Evolutionary conservation across 2,329 filamentous ascomycete species (phyloP).

Genomic region (Colletotrichum sublineola): DNA sequence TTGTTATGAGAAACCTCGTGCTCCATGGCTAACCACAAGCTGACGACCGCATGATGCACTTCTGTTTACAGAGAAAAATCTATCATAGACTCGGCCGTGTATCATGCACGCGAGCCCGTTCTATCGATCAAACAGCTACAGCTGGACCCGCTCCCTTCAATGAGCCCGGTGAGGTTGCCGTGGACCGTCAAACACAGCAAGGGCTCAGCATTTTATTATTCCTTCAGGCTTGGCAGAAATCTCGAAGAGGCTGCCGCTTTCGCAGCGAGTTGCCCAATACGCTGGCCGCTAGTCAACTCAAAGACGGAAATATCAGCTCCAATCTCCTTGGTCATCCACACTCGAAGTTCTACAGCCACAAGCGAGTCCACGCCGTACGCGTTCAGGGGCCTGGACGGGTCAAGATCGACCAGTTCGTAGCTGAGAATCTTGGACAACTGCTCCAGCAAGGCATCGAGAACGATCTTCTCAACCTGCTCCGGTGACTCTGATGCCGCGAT

Average conservation of each 20-base stretch:
- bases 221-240: background rate
- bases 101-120: too few relatives aligned
- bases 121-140: background rate
- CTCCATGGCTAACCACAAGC: too few relatives aligned
- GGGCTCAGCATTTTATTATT: background rate
- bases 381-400: conserved; percentile 42
- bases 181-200: background rate
- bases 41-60: too few relatives aligned
- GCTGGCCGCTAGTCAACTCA: conserved; percentile 7
- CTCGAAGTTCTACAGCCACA: conserved; percentile 49
- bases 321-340: conserved; percentile 47
- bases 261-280: background rate
- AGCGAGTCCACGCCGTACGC: conserved; percentile 50
- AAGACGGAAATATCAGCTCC: conserved; percentile 45
- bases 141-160: too few relatives aligned
- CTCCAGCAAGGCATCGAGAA: conserved; percentile 43
- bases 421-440: conserved; percentile 46
- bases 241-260: conserved; percentile 7
- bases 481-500: conserved; percentile 32
- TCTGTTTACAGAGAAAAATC: too few relatives aligned
- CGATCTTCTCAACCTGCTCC: conserved; percentile 42
- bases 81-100: too few relatives aligned
- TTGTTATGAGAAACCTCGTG: too few relatives aligned
- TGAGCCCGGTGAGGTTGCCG: too few relatives aligned
- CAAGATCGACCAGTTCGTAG: conserved; percentile 45